Evolutionary conservation across 257 asterid genomes (phyloP), one percentile per base, ranked within the genome.

Genomic region (Vinca minor): DNA sequence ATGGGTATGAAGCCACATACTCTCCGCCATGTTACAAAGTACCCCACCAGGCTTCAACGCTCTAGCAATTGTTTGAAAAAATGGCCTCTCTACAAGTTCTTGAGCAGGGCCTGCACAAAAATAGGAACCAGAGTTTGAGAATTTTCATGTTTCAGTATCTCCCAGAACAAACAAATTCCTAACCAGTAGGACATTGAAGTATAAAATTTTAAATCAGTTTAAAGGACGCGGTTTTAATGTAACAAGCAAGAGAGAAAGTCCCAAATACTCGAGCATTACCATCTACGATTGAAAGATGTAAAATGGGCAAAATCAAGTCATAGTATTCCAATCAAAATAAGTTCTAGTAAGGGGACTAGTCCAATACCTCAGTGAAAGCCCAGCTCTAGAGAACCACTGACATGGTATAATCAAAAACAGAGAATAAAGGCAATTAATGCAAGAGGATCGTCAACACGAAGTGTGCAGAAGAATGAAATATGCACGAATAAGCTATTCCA

Each of bases 1-100:
- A 87, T 93, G 98, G 15, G 97, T 84, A 62, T 93, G 98, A 67
- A 93, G 96, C 98, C 98, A 93, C 95, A 89, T 81, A 68, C 98
- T 93, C 71, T 93, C 98, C 8, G 97, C 95, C 98, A 93, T 93
- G 73, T 89, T 89, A 78, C 98, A 93, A 25, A 93, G 91, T 63
- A 93, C 91, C 66, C 98, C 97, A 10, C 98, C 98, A 26, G 98
- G 92, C 76, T 82, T 85, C 67, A 93, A 63, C 63, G 97, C 95
- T 83, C 83, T 81, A 17, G 96, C 90, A 48, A 87, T 79, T 66
- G 82, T 84, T 76, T 85, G 84, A 73, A 93, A 89, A 78, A 93
- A 93, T 63, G 98, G 98, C 62, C 68, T 87, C 71, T 93, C 97
- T 70, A 93, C 95, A 56, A 89, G 97, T 81, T 85, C 98, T 78